phyloP scores from a whole-genome alignment of 108 stramenopile species.

The Cyclotella atomus region DNA sequence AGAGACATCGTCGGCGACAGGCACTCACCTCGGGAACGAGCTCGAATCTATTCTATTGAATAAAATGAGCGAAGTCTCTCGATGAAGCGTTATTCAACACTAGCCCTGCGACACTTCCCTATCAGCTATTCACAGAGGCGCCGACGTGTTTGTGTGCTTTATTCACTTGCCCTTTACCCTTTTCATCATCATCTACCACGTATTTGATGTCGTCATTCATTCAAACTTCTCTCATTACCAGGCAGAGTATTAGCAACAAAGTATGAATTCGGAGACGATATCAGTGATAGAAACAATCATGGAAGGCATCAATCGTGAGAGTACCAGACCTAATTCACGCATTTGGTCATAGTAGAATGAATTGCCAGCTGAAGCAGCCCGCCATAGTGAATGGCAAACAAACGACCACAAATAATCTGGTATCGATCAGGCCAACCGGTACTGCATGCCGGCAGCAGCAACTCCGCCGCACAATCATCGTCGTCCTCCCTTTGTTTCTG shows the following conservation, averaged over 20 bases:
- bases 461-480: too few species aligned
- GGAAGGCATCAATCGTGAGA: not conserved
- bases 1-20: not conserved
- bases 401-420: too few species aligned
- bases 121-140: not conserved
- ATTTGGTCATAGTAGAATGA: too few species aligned
- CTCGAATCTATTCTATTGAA: not conserved
- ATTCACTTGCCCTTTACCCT: not conserved
- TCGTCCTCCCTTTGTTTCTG: too few species aligned
- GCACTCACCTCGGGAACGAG: slow-evolving; percentile 11
- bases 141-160: not conserved
- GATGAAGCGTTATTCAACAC: not conserved
- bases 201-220: too few species aligned
- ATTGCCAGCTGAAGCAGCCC: too few species aligned
- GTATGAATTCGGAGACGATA: too few species aligned
- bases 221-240: too few species aligned
- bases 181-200: not conserved
- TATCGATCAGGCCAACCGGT: too few species aligned
- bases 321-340: too few species aligned
- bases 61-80: slow-evolving; percentile 4
- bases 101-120: slow-evolving; percentile 3
- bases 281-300: not conserved
- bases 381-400: not conserved
- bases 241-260: too few species aligned
- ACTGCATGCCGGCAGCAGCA: too few species aligned